Evolutionary conservation across 169 alveolate species (phyloP).

Genomic region (Cryptosporidium andersoni): DNA sequence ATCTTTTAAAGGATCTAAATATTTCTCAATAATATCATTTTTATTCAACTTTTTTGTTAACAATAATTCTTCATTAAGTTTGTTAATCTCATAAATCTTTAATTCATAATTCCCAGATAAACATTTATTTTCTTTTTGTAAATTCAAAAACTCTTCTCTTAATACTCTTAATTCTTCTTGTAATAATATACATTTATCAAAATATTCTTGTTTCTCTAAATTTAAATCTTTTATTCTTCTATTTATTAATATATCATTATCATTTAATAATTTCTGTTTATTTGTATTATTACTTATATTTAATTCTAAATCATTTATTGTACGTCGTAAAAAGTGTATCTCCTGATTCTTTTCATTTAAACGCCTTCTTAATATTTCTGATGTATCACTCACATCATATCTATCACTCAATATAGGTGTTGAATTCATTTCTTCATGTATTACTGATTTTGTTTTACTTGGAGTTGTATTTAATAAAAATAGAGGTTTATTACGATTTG

Average conservation of each 20-base stretch:
- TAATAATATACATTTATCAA: not conserved
- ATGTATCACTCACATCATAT: not conserved
- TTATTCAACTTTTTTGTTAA: conserved; percentile 6
- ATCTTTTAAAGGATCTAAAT: conserved; percentile 41
- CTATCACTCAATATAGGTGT: not conserved
- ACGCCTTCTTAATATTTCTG: conserved; percentile 31
- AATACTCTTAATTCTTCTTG: conserved; percentile 14
- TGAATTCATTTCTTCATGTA: not conserved
- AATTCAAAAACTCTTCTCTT: conserved; percentile 23
- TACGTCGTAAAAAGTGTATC: conserved; percentile 41
- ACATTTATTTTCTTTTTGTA: conserved; percentile 46
- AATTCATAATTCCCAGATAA: conserved; percentile 24
- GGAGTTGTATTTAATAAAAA: conserved; percentile 25
- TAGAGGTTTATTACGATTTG: conserved; percentile 1
- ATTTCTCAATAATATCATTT: conserved; percentile 29
- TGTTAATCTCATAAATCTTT: conserved; percentile 37
- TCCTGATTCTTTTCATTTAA: conserved; percentile 58
- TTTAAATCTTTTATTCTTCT: conserved; percentile 19
- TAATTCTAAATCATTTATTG: conserved; percentile 42
- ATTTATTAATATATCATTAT: conserved; percentile 31
- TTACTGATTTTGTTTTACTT: not conserved
- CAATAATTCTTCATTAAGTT: conserved; percentile 48
- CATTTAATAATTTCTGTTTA: conserved; percentile 24
- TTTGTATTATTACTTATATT: conserved; percentile 23
- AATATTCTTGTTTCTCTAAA: conserved; percentile 19